Base-by-base conservation (phyloP, 495 filamentous ascomycete species). In the Hapsidospora chrysogenum region DNA sequence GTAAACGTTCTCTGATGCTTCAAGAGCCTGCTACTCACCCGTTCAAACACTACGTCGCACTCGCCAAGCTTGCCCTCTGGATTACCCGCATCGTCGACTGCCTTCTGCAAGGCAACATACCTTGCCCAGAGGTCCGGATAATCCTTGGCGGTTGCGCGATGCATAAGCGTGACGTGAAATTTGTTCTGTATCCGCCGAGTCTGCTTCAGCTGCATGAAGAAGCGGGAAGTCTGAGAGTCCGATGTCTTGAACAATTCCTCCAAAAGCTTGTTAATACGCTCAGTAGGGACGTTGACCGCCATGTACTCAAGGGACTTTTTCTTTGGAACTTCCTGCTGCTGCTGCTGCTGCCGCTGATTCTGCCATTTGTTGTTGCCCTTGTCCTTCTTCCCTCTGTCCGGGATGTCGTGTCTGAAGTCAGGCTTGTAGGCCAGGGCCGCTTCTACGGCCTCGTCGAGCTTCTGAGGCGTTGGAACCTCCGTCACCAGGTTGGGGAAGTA, bases 121-220 rank as follows among this genome's bases (percentile, higher is more conserved):
- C 57, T 56, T 26, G 74, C 51, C 89, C 89, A 97, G 11, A 84
- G 54, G 1, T 74, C 70, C 0, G 72, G 63, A 40, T 72, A 49
- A 27, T 73, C 51, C 29, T 60, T 58, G 16, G 75, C 53, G 2
- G 55, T 54, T 8, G 76, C 72, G 31, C 74, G 77, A 53, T 97
- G 89, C 50, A 93, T 83, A 10, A 97, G 69, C 0, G 89, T 97
- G 37, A 96, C 78, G 53, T 97, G 89, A 58, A 95, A 96, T n/a
- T 70, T 56, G 21, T 70, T 45, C 52, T 97, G 89, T 14, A 96
- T 52, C 33, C 89, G 80, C 17, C 76, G 67, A 1, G 63, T 58
- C 27, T 74, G 63, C 43, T 81, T 63, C 17, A 97, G 76, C 29
- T 80, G 70, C 41, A 72, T 64, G 65, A 77, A 96, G 42, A 94